phyloP scores from a whole-genome alignment of 257 asterid genomes.

The Penstemon davidsonii region DNA sequence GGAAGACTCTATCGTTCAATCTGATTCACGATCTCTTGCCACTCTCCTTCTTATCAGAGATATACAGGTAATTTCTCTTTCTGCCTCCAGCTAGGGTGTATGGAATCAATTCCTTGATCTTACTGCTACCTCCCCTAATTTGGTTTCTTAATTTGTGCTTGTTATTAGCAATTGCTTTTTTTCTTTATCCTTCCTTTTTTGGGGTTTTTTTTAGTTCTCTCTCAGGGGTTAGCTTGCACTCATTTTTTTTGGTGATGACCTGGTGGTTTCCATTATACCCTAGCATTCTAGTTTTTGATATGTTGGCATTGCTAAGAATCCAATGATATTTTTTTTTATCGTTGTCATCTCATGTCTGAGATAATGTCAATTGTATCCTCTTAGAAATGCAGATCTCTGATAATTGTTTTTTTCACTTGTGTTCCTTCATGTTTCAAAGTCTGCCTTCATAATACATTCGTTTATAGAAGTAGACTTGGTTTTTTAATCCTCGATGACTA shows the following conservation, averaged over 20 bases:
- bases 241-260: not conserved
- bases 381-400: not conserved
- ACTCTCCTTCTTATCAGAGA: slow-evolving; percentile 97
- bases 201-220: not conserved
- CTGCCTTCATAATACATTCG: not conserved
- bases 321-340: not conserved
- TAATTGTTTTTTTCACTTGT: not conserved
- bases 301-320: too few relatives aligned
- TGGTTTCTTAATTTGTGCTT: not conserved
- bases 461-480: not conserved
- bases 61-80: slow-evolving; percentile 64
- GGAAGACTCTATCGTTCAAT: slow-evolving; percentile 92
- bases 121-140: slow-evolving; percentile 7
- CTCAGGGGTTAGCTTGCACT: not conserved
- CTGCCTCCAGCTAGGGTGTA: slow-evolving; percentile 24
- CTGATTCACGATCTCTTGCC: slow-evolving; percentile 96
- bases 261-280: not conserved
- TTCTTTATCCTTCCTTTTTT: not conserved
- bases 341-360: not conserved
- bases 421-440: slow-evolving; percentile 11
- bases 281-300: too few relatives aligned
- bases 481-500: slow-evolving; percentile 19
- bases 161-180: not conserved
- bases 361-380: not conserved
- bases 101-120: slow-evolving; percentile 21